Evolutionary conservation across 345 rosid species (phyloP).

Genomic region (Mercurialis annua): DNA sequence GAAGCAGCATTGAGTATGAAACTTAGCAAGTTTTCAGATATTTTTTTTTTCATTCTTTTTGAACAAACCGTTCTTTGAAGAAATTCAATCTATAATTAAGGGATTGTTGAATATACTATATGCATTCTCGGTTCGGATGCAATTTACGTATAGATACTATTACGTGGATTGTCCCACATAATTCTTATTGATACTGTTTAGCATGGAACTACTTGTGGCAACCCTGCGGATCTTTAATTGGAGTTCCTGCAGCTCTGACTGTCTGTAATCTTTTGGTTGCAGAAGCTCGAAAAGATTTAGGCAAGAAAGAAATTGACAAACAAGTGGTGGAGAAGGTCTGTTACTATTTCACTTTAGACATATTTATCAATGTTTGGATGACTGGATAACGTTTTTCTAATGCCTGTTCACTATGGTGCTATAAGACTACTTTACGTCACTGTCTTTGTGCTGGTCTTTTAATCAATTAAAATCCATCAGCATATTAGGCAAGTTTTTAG

Average conservation of each 20-base stretch:
- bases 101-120: too few relatives aligned
- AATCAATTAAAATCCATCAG: too few relatives aligned
- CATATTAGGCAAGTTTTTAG: neutral
- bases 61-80: neutral
- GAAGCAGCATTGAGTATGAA: neutral
- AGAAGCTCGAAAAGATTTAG: slow-evolving; percentile 68
- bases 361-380: too few relatives aligned
- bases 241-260: slow-evolving; percentile 12
- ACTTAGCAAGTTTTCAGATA: neutral
- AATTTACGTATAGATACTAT: neutral
- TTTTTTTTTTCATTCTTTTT: neutral
- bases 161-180: neutral
- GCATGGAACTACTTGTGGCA: neutral
- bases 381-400: too few relatives aligned
- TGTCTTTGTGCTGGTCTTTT: neutral
- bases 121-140: too few relatives aligned
- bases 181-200: neutral
- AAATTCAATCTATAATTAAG: neutral
- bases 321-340: slow-evolving; percentile 78
- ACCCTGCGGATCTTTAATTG: too few relatives aligned
- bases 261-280: slow-evolving; percentile 13
- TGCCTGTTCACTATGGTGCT: neutral
- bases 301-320: slow-evolving; percentile 63
- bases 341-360: slow-evolving; percentile 2
- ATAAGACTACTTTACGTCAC: neutral